These are phyloP conservation scores for Acacia pycnantha DNA, from an alignment of 331 rosid genomes.

Conservation along the genomic window DNA sequence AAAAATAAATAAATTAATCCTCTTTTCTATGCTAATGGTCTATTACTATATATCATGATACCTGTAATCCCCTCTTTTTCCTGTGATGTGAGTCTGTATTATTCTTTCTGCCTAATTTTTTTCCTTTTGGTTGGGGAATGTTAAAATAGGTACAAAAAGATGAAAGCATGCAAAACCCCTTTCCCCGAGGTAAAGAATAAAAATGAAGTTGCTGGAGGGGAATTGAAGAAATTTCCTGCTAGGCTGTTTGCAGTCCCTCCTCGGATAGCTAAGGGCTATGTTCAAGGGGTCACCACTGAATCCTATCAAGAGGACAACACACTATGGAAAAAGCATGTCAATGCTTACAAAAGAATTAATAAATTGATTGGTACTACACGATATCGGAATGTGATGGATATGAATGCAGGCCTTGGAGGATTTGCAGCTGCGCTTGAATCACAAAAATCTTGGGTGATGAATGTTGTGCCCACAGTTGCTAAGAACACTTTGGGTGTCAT, in stretches of 20 bases:
- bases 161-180: constrained; percentile 80
- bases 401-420: constrained; percentile 99
- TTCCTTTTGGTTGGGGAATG: constrained; percentile 1
- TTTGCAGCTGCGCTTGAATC: constrained; percentile 90
- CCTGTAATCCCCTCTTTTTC: not conserved
- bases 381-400: constrained; percentile 89
- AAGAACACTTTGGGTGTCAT: constrained; percentile 78
- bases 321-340: constrained; percentile 77
- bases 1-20: not conserved
- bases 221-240: constrained; percentile 78
- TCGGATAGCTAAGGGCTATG: constrained; percentile 57
- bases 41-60: not conserved
- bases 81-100: not conserved
- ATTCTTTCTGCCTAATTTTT: not conserved
- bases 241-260: constrained; percentile 88
- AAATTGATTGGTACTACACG: constrained; percentile 69
- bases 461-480: constrained; percentile 82
- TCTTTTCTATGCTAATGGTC: not conserved
- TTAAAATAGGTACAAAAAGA: constrained; percentile 70
- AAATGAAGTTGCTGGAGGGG: constrained; percentile 82
- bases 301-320: constrained; percentile 82
- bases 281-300: constrained; percentile 67
- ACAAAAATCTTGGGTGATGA: constrained; percentile 91
- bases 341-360: constrained; percentile 67
- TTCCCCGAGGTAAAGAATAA: constrained; percentile 56